phyloP scores from a whole-genome alignment of 768 basidiomycete species.

The Royoungia palumana region DNA sequence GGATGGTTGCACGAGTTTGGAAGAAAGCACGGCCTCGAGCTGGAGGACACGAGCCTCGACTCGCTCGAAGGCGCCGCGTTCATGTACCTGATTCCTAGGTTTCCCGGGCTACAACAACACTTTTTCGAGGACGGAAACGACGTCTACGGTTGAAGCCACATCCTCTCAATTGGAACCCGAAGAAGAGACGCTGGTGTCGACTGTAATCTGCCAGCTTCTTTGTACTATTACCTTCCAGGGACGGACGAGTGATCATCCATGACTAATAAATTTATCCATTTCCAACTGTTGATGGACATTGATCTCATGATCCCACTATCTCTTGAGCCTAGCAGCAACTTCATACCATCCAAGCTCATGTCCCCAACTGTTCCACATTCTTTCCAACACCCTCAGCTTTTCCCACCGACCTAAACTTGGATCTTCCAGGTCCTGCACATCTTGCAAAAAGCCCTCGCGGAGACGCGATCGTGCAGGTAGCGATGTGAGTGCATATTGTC shows the following conservation, averaged over 20 bases:
- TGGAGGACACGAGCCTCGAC: no score
- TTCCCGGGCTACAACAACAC: background rate
- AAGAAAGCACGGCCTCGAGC: background rate
- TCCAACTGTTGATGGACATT: no score
- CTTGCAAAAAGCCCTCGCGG: conserved; percentile 80
- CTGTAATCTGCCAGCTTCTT: no score
- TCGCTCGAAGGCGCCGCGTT: background rate
- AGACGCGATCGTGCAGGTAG: conserved; percentile 59
- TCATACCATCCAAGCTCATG: conserved; percentile 57
- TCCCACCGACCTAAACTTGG: conserved; percentile 62
- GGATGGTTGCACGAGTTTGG: background rate
- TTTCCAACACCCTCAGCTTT: conserved; percentile 72
- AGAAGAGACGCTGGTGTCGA: background rate
- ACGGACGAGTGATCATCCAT: no score
- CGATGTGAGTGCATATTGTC: conserved; percentile 56
- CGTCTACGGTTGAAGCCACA: background rate
- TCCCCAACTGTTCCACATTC: conserved; percentile 92
- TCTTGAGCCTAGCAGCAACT: conserved; percentile 17
- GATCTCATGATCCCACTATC: no score
- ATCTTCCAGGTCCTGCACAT: conserved; percentile 80
- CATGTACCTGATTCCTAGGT: background rate
- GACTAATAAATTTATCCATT: no score
- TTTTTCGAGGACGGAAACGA: background rate
- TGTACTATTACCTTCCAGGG: no score
- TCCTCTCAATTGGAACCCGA: background rate